Conservation (phyloP, 2,329 filamentous ascomycete genomes). For the Penicillium sp. region DNA sequence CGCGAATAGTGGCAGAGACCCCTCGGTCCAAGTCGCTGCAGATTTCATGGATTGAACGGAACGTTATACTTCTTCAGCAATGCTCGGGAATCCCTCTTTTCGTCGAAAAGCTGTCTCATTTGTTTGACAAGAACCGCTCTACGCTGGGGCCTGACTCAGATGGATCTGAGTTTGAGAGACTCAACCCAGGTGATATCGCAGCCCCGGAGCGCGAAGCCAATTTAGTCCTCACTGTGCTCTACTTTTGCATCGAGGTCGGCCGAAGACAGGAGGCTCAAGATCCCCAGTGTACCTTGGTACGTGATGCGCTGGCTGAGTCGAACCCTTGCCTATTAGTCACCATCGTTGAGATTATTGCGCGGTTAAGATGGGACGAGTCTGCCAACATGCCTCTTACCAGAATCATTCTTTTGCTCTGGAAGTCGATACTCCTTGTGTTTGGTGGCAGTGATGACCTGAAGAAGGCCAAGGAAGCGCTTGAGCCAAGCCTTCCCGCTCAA, state of each 20-base stretch:
- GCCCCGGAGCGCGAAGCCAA: slow-evolving; percentile 40
- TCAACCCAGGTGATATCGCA: slow-evolving; percentile 31
- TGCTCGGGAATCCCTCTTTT: slow-evolving; percentile 35
- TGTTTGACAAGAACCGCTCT: slow-evolving; percentile 37
- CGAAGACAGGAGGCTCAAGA: slow-evolving; percentile 33
- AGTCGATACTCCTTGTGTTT: slow-evolving; percentile 78
- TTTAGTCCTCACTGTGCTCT: slow-evolving; percentile 41
- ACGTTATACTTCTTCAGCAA: slow-evolving; percentile 36
- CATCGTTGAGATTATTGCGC: slow-evolving; percentile 64
- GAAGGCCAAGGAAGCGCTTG: slow-evolving; percentile 65
- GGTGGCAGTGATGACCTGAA: slow-evolving; percentile 71
- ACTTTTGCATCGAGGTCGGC: slow-evolving; percentile 40
- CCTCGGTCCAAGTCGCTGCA: slow-evolving; percentile 47
- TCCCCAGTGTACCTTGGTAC: slow-evolving; percentile 21
- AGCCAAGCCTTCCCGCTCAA: slow-evolving; percentile 48
- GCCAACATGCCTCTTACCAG: slow-evolving; percentile 55
- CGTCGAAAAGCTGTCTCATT: slow-evolving; percentile 34
- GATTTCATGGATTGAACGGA: slow-evolving; percentile 45
- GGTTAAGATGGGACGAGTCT: slow-evolving; percentile 63
- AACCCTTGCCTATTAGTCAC: slow-evolving; percentile 66
- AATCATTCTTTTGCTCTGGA: slow-evolving; percentile 85
- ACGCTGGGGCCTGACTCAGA: slow-evolving; percentile 22
- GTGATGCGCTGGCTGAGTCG: slow-evolving; percentile 47
- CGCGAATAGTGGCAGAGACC: slow-evolving; percentile 37
- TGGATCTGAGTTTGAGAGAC: slow-evolving; percentile 29